Conservation (phyloP, 306 rosid genomes). For the Abrus precatorius region DNA sequence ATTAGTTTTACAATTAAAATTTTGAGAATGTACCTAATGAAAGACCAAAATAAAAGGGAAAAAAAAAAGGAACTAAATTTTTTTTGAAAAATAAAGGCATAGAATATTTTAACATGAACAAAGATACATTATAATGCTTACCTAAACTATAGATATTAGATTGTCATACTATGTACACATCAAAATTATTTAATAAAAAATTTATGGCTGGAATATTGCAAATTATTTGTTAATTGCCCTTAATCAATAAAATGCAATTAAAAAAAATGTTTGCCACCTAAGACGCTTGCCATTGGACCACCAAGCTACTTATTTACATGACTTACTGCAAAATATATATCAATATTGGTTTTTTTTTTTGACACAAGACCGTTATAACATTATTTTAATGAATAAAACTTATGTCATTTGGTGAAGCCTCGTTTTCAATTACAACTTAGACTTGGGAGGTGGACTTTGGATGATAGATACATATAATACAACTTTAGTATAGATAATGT, state of each 20-base stretch:
- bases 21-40: too few relatives aligned
- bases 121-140: neutral
- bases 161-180: neutral
- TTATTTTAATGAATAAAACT: constrained; percentile 32
- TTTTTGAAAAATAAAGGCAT: too few relatives aligned
- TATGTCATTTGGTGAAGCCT: constrained; percentile 24
- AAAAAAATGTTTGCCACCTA: constrained; percentile 7
- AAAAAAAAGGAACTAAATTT: too few relatives aligned
- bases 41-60: too few relatives aligned
- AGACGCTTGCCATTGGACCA: constrained; percentile 21
- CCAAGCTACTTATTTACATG: neutral
- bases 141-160: neutral
- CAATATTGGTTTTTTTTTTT: neutral
- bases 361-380: constrained; percentile 8
- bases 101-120: neutral
- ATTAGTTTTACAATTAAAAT: too few relatives aligned
- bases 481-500: neutral
- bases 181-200: neutral
- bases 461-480: constrained; percentile 6
- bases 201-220: neutral
- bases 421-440: constrained; percentile 30
- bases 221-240: neutral
- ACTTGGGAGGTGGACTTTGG: neutral
- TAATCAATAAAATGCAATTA: neutral
- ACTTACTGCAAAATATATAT: neutral